Evolutionary conservation across 345 rosid genomes (phyloP).

Genomic region (Eucalyptus lansdowneana): DNA sequence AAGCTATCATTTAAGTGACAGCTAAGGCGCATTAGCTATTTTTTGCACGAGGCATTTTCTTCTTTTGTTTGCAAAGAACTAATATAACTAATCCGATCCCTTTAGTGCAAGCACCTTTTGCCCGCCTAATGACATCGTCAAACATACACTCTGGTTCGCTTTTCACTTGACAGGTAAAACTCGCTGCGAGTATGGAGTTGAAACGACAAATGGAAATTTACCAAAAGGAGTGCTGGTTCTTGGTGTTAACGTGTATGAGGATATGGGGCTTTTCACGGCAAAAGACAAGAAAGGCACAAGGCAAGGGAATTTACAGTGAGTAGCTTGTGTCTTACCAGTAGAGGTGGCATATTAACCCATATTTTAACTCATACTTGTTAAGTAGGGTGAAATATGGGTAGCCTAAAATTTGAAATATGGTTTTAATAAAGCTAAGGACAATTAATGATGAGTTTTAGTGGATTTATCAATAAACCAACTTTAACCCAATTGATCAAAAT

Average conservation of each 20-base stretch:
- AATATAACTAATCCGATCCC: background rate
- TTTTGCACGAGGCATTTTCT: background rate
- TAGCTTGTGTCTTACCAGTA: background rate
- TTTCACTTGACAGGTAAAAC: background rate
- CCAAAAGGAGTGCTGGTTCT: background rate
- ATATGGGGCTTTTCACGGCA: background rate
- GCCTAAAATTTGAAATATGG: background rate
- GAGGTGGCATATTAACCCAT: background rate
- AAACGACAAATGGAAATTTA: background rate
- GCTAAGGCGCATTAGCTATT: background rate
- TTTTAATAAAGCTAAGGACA: background rate
- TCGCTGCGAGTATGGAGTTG: background rate
- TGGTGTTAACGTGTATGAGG: no score
- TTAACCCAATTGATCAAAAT: background rate
- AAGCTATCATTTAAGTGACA: background rate
- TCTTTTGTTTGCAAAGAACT: background rate
- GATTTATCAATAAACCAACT: background rate
- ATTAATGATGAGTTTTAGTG: background rate
- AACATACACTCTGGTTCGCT: background rate
- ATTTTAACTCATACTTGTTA: background rate
- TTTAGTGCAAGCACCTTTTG: background rate
- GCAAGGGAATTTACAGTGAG: background rate
- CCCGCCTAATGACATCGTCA: background rate
- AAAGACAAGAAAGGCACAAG: background rate
- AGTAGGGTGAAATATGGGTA: background rate